phyloP scores from a whole-genome alignment of 169 alveolate species.

The Cryptosporidium baileyi region DNA sequence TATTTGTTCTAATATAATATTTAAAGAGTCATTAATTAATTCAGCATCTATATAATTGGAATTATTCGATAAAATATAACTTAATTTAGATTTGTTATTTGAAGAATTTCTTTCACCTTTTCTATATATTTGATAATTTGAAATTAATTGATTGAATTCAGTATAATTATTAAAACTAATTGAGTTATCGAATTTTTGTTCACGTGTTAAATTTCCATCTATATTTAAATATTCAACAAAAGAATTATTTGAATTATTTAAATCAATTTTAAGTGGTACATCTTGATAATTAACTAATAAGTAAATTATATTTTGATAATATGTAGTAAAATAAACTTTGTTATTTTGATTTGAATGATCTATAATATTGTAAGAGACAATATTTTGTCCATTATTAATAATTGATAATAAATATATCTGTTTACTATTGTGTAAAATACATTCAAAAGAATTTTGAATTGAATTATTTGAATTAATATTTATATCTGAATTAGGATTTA shows the following conservation, averaged over 20 bases:
- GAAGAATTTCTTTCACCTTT: background rate
- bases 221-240: background rate
- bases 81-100: background rate
- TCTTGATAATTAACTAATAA: slow-evolving; percentile 42
- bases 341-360: slow-evolving; percentile 30
- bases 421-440: slow-evolving; percentile 6
- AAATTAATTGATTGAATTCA: slow-evolving; percentile 21
- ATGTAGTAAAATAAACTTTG: slow-evolving; percentile 36
- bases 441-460: background rate
- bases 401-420: background rate
- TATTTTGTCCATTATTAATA: slow-evolving; percentile 35
- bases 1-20: background rate
- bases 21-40: background rate
- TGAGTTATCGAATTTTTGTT: background rate
- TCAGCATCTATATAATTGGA: background rate
- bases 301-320: slow-evolving; percentile 1
- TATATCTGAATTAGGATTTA: background rate
- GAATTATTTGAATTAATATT: background rate
- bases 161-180: background rate
- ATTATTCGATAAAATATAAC: background rate
- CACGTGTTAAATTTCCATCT: background rate
- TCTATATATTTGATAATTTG: slow-evolving; percentile 1
- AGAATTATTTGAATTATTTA: background rate
- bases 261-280: slow-evolving; percentile 40
- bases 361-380: slow-evolving; percentile 5